Base-by-base conservation (phyloP, 2,329 filamentous ascomycete species). In the Phialophora verrucosa region DNA sequence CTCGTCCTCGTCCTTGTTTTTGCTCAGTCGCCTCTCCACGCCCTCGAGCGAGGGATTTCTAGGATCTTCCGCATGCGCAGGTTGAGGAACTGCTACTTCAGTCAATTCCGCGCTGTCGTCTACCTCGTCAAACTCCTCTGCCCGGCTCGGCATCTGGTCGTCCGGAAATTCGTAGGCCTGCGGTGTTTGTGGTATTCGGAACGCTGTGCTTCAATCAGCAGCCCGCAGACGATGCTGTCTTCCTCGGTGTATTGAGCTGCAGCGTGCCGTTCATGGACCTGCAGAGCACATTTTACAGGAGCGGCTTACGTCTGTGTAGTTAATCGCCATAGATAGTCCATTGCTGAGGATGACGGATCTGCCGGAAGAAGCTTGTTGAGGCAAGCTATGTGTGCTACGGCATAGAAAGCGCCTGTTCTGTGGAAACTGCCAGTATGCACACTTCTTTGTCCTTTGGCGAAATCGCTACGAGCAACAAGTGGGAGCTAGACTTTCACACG, bases 31-130 rank as follows among this genome's bases (percentile, higher is more conserved):
- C 4, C 65, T 59, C 32, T 66, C 49, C 17, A 35, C 54, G 6
- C 44, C 51, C 47, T 62, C 60, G 17, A 62, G 50, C 10, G 64
- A 66, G 7, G 59, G 64, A 4, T 44, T 44, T 53, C 64, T 32
- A 12, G 11, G 44, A 51, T 66, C 59, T 44, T 66, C 64, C 14
- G 38, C 53, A 8, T 47, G 31, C 23, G 29, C 53, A 38, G 64
- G 64, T 11, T 25, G 49, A 8, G 64, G 64, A 11, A 62, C 54
- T 6, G 59, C 50, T 32, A 62, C 35, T 51, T 66, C 64, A 23
- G 58, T 66, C 53, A 66, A 51, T 27, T 55, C 64, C 31, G 47
- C 59, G 20, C 53, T 49, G n/a, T 62, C 62, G 25, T 44, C 49
- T 6, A 20, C 44, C 20, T 31, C 47, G 8, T 47, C 47, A 12